Conservation (phyloP, 106 monocot genomes). For the Dioscorea alata region DNA sequence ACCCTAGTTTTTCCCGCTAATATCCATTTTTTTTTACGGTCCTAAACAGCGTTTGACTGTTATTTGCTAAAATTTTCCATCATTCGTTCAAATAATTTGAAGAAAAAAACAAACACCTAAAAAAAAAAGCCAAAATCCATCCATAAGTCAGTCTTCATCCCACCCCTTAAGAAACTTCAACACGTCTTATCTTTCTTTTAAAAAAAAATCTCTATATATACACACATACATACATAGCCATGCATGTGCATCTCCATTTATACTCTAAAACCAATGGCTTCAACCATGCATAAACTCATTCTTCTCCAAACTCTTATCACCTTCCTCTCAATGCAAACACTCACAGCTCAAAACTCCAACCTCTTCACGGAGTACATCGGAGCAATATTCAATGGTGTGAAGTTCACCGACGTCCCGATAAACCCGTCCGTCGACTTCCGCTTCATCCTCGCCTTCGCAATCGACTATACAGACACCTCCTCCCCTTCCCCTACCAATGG, state of each 20-base stretch:
- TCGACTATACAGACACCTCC: slow-evolving; percentile 20
- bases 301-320: neutral
- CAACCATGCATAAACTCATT: neutral
- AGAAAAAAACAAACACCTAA: too few relatives aligned
- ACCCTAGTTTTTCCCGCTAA: too few relatives aligned
- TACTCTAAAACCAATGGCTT: neutral
- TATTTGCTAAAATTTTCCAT: too few relatives aligned
- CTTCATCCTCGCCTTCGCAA: slow-evolving; percentile 45
- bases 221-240: neutral
- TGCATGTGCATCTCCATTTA: neutral
- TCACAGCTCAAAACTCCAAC: neutral
- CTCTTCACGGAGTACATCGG: slow-evolving; percentile 16
- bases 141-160: too few relatives aligned
- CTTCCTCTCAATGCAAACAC: neutral
- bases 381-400: neutral
- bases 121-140: too few relatives aligned
- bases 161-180: too few relatives aligned
- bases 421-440: slow-evolving; percentile 10
- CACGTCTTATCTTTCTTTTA: neutral
- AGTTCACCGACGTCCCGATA: slow-evolving; percentile 8
- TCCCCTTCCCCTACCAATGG: slow-evolving; percentile 19
- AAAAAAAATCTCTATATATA: neutral
- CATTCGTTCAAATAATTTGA: too few relatives aligned
- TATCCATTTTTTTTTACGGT: too few relatives aligned
- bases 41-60: too few relatives aligned